Percentiles rank a stretch among this genome's conserved stretches.
These are phyloP conservation scores for Thelonectria rubi DNA, from an alignment of 2,329 filamentous ascomycete species.

Conservation along the genomic window DNA sequence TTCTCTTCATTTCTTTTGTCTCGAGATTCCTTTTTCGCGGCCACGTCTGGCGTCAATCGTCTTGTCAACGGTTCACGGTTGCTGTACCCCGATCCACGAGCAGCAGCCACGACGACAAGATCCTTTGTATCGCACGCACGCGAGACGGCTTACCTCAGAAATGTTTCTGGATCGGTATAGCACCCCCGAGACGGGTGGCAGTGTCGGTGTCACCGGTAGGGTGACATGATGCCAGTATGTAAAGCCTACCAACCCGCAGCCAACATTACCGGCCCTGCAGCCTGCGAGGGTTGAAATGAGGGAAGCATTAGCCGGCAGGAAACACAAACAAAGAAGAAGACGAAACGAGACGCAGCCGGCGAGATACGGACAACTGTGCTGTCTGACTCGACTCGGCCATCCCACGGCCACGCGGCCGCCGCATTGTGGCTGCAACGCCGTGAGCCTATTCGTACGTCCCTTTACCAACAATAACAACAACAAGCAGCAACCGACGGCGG, in stretches of 20 bases:
- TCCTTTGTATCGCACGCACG: neutral
- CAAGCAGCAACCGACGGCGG: neutral
- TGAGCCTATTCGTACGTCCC: neutral
- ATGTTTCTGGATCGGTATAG: neutral
- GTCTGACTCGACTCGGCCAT: neutral
- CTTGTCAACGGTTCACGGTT: no score
- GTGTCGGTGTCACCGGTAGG: constrained; percentile 22
- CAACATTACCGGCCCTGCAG: no score
- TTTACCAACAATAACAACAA: neutral
- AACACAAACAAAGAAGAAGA: neutral
- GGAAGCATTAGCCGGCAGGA: neutral
- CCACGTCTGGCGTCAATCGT: no score
- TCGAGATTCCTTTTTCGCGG: no score
- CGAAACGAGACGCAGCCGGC: neutral
- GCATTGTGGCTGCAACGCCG: constrained; percentile 8
- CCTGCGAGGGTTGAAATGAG: no score
- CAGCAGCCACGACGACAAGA: no score
- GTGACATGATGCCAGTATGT: constrained; percentile 19
- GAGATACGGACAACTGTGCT: neutral
- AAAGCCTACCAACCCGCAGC: constrained; percentile 5
- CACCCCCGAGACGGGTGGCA: constrained; percentile 3
- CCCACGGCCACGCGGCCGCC: constrained; percentile 12
- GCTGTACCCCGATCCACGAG: no score
- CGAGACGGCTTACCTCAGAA: constrained; percentile 32
- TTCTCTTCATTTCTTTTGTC: neutral